Evolutionary conservation across 148 eudicot species (phyloP), one percentile per base, ranked within the genome.

Genomic region (Heliosperma pusillum): DNA sequence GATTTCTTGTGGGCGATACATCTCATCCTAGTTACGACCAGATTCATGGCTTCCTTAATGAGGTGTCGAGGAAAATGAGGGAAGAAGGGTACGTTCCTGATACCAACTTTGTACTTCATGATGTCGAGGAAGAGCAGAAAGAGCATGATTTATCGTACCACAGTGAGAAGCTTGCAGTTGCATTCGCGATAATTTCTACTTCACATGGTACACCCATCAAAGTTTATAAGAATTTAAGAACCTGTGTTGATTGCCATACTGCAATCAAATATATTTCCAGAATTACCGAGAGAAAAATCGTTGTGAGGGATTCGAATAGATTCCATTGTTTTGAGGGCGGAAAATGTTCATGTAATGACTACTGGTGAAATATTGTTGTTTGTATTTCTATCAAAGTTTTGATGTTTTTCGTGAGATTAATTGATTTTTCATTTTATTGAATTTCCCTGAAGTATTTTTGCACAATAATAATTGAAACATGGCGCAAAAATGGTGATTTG

Each of bases 111-210:
- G 88, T 88, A 72, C 72, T 86, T 71, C 90, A 88, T 74, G 90
- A 88, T 66, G 86, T 88, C 22, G 90, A 88, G 68, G 90, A 88
- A 74, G 90, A 88, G 71, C 88, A 88, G 67, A 87, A 87, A 56
- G 90, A 87, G 78, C 87, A 87, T 29, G 82, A 87, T 29, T 81
- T 88, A n/a, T 82, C 84, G 26, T 83, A 83, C 80, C 90, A 88
- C 60, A 88, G 90, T 17, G 90, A 88, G 84, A 88, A 84, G 71
- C 90, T 88, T 21, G 90, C 90, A 21, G 87, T 88, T 69, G 90
- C 88, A 59, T 88, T 78, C 47, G 90, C 83, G 30, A 86, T 87
- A 3, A 78, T 87, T 61, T 82, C 88, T 42, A 85, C 90, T 17
- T 76, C 84, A 30, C 82, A 86, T 5, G 87, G 87, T 60, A 83